Conservation (phyloP, 768 basidiomycete species). For the Candolleomyces aberdarensis region DNA sequence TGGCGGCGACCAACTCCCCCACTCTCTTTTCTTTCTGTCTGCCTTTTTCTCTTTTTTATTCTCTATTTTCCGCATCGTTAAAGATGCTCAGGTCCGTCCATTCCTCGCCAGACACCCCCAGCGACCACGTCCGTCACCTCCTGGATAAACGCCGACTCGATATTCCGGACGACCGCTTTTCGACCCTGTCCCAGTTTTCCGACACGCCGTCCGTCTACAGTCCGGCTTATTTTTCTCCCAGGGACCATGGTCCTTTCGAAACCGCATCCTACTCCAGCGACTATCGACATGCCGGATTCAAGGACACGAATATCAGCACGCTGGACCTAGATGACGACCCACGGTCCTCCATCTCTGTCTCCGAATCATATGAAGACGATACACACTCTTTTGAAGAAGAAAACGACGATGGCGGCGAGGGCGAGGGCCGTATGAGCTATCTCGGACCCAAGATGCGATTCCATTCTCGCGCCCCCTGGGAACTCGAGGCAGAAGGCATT, state of each 20-base stretch:
- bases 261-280: conserved; percentile 13
- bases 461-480: conserved; percentile 83
- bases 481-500: conserved; percentile 47
- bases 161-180: conserved; percentile 41
- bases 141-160: conserved; percentile 57
- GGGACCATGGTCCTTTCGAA: conserved; percentile 27
- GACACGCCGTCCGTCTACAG: conserved; percentile 74
- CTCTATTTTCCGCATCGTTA: conserved; percentile 7
- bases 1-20: conserved; percentile 4
- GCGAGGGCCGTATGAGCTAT: conserved; percentile 57
- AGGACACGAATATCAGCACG: conserved; percentile 48
- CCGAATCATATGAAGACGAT: conserved; percentile 20
- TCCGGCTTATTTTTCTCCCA: conserved; percentile 55
- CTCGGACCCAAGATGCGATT: conserved; percentile 84
- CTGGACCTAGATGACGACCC: conserved; percentile 58
- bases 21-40: conserved; percentile 6
- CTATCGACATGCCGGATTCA: conserved; percentile 29
- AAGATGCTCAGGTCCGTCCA: conserved; percentile 42
- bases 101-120: conserved; percentile 35
- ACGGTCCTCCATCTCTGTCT: conserved; percentile 30
- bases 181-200: conserved; percentile 54
- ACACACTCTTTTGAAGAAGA: conserved; percentile 31
- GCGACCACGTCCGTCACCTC: conserved; percentile 47
- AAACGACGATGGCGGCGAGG: conserved; percentile 39
- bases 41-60: conserved; percentile 11